Evolutionary conservation across 495 filamentous ascomycete species (phyloP).

Genomic region (Penicillium malachiteum): DNA sequence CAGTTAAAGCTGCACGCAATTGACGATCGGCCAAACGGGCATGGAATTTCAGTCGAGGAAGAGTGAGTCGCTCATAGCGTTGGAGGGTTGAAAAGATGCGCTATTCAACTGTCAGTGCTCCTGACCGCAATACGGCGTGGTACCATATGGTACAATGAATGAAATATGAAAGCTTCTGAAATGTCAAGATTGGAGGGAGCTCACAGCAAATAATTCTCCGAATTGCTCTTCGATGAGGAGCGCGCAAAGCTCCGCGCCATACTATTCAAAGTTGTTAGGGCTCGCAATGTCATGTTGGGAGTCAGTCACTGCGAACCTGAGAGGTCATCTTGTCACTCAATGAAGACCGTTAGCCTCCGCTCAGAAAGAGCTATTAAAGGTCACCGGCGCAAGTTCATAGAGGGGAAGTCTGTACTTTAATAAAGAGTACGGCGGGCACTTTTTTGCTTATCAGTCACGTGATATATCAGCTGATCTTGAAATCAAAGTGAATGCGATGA

Average conservation of each 20-base stretch:
- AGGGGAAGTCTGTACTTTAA: slow-evolving; percentile 8
- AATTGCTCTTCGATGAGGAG: slow-evolving; percentile 86
- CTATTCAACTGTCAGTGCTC: slow-evolving; percentile 31
- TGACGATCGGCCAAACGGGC: slow-evolving; percentile 66
- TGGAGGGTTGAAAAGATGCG: slow-evolving; percentile 79
- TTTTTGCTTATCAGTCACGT: slow-evolving; percentile 45
- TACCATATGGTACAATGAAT: too few species aligned
- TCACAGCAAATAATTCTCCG: slow-evolving; percentile 86
- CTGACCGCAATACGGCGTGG: too few species aligned
- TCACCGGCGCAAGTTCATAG: slow-evolving; percentile 59
- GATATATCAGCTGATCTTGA: slow-evolving; percentile 31
- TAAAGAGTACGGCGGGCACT: slow-evolving; percentile 14
- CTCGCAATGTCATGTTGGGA: slow-evolving; percentile 1
- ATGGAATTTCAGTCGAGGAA: slow-evolving; percentile 63
- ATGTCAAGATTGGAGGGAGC: slow-evolving; percentile 27
- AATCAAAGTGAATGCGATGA: not conserved
- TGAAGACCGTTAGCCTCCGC: slow-evolving; percentile 59
- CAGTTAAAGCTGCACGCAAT: slow-evolving; percentile 72
- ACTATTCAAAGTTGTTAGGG: slow-evolving; percentile 39
- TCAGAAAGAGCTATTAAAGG: slow-evolving; percentile 63
- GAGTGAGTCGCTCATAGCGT: slow-evolving; percentile 70
- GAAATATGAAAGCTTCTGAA: not conserved
- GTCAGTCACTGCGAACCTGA: slow-evolving; percentile 41
- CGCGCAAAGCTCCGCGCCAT: slow-evolving; percentile 77
- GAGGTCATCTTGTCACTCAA: slow-evolving; percentile 55